A percentile compares a stretch with the other conserved stretches of the same genome.
phyloP scores from a whole-genome alignment of 352 stramenopile genomes.

The Paralagenidium karlingii region DNA sequence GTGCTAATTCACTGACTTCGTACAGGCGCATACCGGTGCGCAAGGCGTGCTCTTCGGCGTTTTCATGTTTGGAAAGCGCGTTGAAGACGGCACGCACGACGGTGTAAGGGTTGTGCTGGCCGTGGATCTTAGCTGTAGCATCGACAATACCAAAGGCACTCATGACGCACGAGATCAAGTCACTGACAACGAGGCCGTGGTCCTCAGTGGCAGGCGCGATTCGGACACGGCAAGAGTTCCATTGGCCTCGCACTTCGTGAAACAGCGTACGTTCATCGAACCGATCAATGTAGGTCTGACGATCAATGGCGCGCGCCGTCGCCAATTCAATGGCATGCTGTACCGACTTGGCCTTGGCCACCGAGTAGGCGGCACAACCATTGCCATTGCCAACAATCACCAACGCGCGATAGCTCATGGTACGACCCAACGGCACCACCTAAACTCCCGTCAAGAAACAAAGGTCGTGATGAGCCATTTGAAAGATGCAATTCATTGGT shows the following conservation, averaged over 20 bases:
- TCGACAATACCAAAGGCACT: conserved; percentile 91
- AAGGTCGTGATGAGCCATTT: too few species aligned
- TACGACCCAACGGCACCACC: conserved; percentile 86
- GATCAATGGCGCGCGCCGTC: conserved; percentile 84
- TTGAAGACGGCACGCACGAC: conserved; percentile 93
- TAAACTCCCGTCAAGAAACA: conserved; percentile 9
- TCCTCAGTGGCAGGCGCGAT: conserved; percentile 63
- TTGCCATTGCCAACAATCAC: conserved; percentile 90
- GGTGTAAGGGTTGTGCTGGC: conserved; percentile 91
- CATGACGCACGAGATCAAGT: conserved; percentile 70
- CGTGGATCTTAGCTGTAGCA: conserved; percentile 86
- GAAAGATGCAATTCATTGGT: too few species aligned
- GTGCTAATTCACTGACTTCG: conserved; percentile 65
- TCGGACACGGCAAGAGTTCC: conserved; percentile 91
- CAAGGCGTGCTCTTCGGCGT: conserved; percentile 87
- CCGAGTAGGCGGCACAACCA: conserved; percentile 87
- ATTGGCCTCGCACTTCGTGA: conserved; percentile 88
- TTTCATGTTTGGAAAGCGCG: conserved; percentile 89
- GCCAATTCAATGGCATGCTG: conserved; percentile 84
- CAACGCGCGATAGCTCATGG: conserved; percentile 87
- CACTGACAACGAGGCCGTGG: conserved; percentile 64
- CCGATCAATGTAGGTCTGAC: conserved; percentile 92
- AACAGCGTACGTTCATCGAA: conserved; percentile 87
- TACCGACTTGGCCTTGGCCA: conserved; percentile 84
- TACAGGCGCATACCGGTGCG: conserved; percentile 84